phyloP scores from a whole-genome alignment of 2,329 filamentous ascomycete genomes.

The Diaporthe caulivora region DNA sequence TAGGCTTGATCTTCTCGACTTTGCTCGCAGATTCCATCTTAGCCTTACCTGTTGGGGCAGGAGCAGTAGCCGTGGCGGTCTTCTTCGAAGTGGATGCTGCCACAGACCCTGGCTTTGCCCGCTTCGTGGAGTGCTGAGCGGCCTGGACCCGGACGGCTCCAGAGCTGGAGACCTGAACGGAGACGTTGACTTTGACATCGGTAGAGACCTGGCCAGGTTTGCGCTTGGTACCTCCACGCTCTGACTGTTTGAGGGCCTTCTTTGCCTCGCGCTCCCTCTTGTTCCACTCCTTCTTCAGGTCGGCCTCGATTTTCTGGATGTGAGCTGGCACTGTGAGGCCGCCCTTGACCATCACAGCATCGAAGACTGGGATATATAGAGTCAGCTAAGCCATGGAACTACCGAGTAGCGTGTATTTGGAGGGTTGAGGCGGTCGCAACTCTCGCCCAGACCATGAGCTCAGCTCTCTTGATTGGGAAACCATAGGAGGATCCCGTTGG shows the following conservation, averaged over 20 bases:
- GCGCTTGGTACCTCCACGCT: conserved; percentile 47
- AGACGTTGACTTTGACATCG: conserved; percentile 47
- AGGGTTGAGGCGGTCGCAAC: not conserved
- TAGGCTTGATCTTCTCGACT: not conserved
- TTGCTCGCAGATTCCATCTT: conserved; percentile 19
- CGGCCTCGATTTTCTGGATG: conserved; percentile 62
- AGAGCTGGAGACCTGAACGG: conserved; percentile 43
- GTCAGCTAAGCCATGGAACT: not conserved
- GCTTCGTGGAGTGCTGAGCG: conserved; percentile 43
- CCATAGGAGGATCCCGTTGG: too few species aligned
- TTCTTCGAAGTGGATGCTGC: conserved; percentile 13
- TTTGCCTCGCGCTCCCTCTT: conserved; percentile 63
- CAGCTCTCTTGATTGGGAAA: not conserved
- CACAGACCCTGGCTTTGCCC: conserved; percentile 35
- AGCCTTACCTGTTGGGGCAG: not conserved
- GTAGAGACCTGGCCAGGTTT: conserved; percentile 43
- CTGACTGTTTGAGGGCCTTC: conserved; percentile 47
- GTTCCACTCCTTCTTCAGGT: conserved; percentile 70
- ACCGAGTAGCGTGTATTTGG: not conserved
- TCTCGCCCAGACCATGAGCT: not conserved
- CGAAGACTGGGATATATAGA: conserved; percentile 53
- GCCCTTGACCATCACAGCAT: conserved; percentile 61
- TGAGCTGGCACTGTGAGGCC: conserved; percentile 61
- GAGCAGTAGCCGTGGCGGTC: not conserved
- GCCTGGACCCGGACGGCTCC: conserved; percentile 36